Evolutionary conservation across 2,329 filamentous ascomycete species (phyloP).

Genomic region (Sporothrix schenckii): DNA sequence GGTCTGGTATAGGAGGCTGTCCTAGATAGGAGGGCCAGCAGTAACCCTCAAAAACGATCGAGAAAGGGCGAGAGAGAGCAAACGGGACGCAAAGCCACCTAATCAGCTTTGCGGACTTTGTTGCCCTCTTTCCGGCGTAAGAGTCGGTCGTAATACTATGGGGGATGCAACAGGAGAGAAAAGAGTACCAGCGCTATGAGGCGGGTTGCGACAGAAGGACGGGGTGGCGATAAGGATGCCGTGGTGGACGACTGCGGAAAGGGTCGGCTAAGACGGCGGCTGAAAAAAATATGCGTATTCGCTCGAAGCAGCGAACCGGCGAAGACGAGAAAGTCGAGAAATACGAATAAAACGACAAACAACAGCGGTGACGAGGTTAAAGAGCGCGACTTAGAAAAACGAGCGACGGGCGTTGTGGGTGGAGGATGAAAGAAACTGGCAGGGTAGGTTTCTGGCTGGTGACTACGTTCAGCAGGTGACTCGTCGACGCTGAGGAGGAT

Average conservation of each 20-base stretch:
- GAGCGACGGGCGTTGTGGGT: constrained; percentile 18
- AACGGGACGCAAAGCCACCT: constrained; percentile 23
- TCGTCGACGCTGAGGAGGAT: constrained; percentile 24
- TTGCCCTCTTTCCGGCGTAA: constrained; percentile 31
- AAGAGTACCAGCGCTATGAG: constrained; percentile 54
- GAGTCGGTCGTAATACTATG: constrained; percentile 45
- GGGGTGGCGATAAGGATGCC: constrained; percentile 53
- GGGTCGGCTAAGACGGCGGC: constrained; percentile 17
- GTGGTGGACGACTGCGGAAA: constrained; percentile 49
- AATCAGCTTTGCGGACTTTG: constrained; percentile 12
- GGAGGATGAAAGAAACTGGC: neutral
- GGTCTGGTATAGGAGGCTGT: neutral
- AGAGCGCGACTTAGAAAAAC: constrained; percentile 3
- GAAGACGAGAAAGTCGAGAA: neutral
- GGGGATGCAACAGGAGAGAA: constrained; percentile 55
- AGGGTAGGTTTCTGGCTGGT: constrained; percentile 21
- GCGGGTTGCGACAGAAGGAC: constrained; percentile 50
- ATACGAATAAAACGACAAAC: neutral
- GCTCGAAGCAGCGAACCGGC: constrained; percentile 10
- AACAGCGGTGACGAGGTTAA: neutral
- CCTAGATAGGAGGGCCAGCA: neutral
- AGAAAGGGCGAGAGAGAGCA: constrained; percentile 29
- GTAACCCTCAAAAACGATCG: constrained; percentile 4
- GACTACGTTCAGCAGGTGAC: constrained; percentile 20
- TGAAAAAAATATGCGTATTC: constrained; percentile 1